Percentiles rank a stretch among this genome's conserved stretches.
phyloP scores from a whole-genome alignment of 495 filamentous ascomycete species.

The Baudoinia panamericana region DNA sequence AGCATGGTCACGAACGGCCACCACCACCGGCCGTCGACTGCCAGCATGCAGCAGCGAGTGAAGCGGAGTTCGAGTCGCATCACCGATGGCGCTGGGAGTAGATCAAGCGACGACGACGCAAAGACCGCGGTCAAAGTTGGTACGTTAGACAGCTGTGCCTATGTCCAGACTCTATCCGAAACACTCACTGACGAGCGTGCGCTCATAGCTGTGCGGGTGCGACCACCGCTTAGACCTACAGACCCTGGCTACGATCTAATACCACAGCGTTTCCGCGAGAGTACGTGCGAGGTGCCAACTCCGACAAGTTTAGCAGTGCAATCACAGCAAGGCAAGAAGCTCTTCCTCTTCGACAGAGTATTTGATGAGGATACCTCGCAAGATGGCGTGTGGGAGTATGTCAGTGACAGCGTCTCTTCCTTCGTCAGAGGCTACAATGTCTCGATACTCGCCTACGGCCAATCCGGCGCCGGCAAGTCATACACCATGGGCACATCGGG shows the following conservation, averaged over 20 bases:
- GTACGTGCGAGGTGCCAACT: slow-evolving; percentile 80
- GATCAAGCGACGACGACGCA: slow-evolving; percentile 81
- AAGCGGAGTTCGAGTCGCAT: slow-evolving; percentile 77
- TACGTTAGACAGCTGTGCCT: slow-evolving; percentile 42
- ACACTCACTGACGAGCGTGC: slow-evolving; percentile 16
- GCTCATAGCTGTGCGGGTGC: slow-evolving; percentile 72
- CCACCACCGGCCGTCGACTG: slow-evolving; percentile 3
- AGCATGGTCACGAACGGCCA: not conserved
- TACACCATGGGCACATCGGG: slow-evolving; percentile 98
- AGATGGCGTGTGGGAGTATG: slow-evolving; percentile 89
- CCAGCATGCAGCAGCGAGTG: slow-evolving; percentile 13
- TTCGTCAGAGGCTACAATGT: slow-evolving; percentile 98
- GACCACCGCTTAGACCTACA: slow-evolving; percentile 66
- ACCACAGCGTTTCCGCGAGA: slow-evolving; percentile 85
- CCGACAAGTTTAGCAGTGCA: slow-evolving; percentile 78
- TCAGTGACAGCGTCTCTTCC: slow-evolving; percentile 76
- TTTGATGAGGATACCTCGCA: slow-evolving; percentile 76
- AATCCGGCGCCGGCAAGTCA: slow-evolving; percentile 99
- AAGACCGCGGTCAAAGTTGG: slow-evolving; percentile 99
- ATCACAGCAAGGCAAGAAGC: slow-evolving; percentile 77
- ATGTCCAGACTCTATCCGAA: not conserved
- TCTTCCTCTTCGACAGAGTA: slow-evolving; percentile 92
- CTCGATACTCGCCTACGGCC: slow-evolving; percentile 91
- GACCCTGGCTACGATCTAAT: slow-evolving; percentile 93
- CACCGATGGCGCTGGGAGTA: slow-evolving; percentile 70